A percentile compares a stretch with the other conserved stretches of the same genome.
Evolutionary conservation across 805 yeast species (phyloP).

Genomic region (Ogataea methanolica): DNA sequence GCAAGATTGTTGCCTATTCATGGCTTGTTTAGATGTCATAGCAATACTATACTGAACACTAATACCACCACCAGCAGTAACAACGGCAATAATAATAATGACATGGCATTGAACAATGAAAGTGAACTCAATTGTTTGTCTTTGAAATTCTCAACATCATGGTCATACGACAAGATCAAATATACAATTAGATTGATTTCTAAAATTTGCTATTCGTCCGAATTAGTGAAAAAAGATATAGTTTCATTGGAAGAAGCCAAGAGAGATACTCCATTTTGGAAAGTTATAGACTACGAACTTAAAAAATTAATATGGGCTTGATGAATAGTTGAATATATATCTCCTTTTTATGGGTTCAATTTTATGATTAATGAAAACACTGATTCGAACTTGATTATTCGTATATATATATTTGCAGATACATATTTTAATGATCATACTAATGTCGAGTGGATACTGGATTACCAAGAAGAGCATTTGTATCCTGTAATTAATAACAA

Average conservation of each 20-base stretch:
- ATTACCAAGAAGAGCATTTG: too few relatives aligned
- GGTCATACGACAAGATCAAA: constrained; percentile 12
- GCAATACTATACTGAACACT: background rate
- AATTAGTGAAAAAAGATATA: constrained; percentile 28
- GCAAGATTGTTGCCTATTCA: background rate
- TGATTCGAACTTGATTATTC: too few relatives aligned
- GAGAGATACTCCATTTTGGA: constrained; percentile 29
- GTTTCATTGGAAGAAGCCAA: constrained; percentile 33
- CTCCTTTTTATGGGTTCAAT: background rate
- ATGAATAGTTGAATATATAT: background rate
- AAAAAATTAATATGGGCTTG: constrained; percentile 36
- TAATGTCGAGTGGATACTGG: too few relatives aligned
- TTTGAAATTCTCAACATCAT: constrained; percentile 15
- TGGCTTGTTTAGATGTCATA: background rate
- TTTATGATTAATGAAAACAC: too few relatives aligned
- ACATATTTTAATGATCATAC: too few relatives aligned
- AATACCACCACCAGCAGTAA: too few relatives aligned
- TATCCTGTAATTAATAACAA: too few relatives aligned
- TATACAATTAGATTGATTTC: constrained; percentile 13
- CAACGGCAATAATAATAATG: background rate
- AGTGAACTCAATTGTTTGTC: constrained; percentile 4
- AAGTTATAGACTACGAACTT: constrained; percentile 30
- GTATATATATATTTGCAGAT: too few relatives aligned
- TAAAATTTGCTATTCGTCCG: constrained; percentile 18
- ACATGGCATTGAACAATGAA: background rate